Evolutionary conservation across 768 basidiomycete genomes (phyloP).

Genomic region (Naematelia encephala): DNA sequence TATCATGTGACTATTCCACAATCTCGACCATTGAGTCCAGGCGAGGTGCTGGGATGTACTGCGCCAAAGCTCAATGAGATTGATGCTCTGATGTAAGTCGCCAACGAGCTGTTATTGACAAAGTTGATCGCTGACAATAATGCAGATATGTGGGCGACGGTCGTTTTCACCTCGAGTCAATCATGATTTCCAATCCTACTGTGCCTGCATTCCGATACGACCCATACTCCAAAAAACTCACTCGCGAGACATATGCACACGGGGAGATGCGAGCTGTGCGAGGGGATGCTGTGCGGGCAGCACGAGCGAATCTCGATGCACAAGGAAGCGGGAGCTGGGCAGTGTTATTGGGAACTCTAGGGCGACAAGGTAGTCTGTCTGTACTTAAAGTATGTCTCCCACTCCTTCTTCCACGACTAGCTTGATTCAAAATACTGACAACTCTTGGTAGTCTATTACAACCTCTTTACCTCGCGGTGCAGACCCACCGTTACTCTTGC

Average conservation of each 20-base stretch:
- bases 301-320: conserved; percentile 60
- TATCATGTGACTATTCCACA: conserved; percentile 49
- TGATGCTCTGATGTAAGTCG: conserved; percentile 82
- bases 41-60: conserved; percentile 95
- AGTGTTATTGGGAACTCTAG: conserved; percentile 87
- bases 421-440: conserved; percentile 1
- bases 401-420: not conserved
- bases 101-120: not conserved
- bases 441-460: conserved; percentile 12
- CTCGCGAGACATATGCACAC: conserved; percentile 86
- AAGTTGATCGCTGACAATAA: not conserved
- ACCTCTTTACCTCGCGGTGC: conserved; percentile 12
- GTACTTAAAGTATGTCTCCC: conserved; percentile 65
- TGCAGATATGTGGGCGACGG: conserved; percentile 92
- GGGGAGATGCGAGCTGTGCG: conserved; percentile 75
- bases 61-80: conserved; percentile 74
- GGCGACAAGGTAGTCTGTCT: conserved; percentile 85
- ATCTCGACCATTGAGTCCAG: conserved; percentile 82
- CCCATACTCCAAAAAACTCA: conserved; percentile 96
- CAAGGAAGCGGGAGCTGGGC: conserved; percentile 65
- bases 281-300: conserved; percentile 69
- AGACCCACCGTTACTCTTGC: conserved; percentile 63
- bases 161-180: conserved; percentile 94
- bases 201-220: conserved; percentile 97
- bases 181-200: conserved; percentile 98